Percentiles rank a stretch among this genome's conserved stretches.
These are phyloP conservation scores for Phytophthora pinifolia DNA, from an alignment of 352 stramenopile genomes.

Conservation along the genomic window DNA sequence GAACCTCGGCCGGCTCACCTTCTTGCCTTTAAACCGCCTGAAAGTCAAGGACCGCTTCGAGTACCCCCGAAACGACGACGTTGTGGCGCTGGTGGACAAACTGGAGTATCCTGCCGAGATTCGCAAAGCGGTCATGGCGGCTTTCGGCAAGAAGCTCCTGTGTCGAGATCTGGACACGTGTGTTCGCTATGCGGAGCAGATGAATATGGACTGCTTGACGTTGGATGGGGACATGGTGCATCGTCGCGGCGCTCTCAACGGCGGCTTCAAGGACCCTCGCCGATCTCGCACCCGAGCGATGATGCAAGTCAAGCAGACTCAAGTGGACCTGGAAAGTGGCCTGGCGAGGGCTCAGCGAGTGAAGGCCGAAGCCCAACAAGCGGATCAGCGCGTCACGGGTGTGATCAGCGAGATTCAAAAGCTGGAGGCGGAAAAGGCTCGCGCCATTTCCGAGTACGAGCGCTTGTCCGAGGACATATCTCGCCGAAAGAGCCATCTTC, in stretches of 20 bases:
- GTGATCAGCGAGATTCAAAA: conserved; percentile 87
- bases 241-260: conserved; percentile 95
- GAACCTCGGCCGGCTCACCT: conserved; percentile 96
- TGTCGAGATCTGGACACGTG: conserved; percentile 93
- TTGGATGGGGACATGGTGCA: conserved; percentile 98
- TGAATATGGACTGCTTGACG: conserved; percentile 98
- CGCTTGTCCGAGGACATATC: conserved; percentile 83
- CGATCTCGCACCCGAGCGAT: conserved; percentile 76
- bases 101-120: conserved; percentile 87
- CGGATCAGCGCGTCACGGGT: conserved; percentile 86
- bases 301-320: conserved; percentile 80
- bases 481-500: conserved; percentile 76
- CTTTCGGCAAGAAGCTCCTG: conserved; percentile 98
- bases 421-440: conserved; percentile 74
- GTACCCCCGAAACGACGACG: conserved; percentile 80
- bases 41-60: conserved; percentile 82
- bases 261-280: conserved; percentile 95
- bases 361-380: conserved; percentile 87
- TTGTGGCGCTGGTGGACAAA: conserved; percentile 84
- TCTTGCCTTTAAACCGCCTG: conserved; percentile 95
- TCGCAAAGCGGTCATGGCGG: conserved; percentile 91
- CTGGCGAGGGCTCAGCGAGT: conserved; percentile 79
- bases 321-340: conserved; percentile 73
- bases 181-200: conserved; percentile 70
- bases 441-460: conserved; percentile 70